These are phyloP conservation scores for Gloeopeniophorella convolvens DNA, from an alignment of 768 basidiomycete species.

Conservation along the genomic window DNA sequence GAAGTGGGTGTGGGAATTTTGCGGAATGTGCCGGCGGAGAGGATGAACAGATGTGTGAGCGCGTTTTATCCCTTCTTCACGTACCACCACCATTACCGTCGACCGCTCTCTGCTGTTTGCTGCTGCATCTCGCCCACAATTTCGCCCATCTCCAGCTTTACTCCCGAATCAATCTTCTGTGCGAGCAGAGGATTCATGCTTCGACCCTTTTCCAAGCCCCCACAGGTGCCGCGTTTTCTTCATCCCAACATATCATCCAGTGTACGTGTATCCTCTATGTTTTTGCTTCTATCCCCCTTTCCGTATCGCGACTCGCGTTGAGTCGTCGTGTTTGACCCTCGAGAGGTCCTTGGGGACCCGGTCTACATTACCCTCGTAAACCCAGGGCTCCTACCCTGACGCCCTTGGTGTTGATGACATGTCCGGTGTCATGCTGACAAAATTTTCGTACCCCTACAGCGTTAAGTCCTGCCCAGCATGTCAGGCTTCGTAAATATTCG, in stretches of 20 bases:
- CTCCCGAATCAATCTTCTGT: constrained; percentile 49
- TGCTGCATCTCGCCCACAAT: constrained; percentile 45
- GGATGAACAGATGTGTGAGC: background rate
- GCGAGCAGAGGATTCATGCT: constrained; percentile 85
- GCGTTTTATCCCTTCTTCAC: background rate
- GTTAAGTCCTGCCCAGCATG: constrained; percentile 73
- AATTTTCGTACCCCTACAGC: constrained; percentile 32
- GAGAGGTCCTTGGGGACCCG: no score
- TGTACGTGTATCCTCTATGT: constrained; percentile 42
- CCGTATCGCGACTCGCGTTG: no score
- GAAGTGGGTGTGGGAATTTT: constrained; percentile 1
- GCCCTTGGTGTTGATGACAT: no score
- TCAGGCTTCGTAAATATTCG: constrained; percentile 89
- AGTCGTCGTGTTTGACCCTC: no score
- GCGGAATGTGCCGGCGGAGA: constrained; percentile 4
- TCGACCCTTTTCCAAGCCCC: constrained; percentile 76
- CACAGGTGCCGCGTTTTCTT: constrained; percentile 56
- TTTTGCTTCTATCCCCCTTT: constrained; percentile 30
- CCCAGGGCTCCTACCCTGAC: no score
- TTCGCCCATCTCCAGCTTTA: constrained; percentile 48
- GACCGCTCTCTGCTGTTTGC: constrained; percentile 8
- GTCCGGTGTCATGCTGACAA: background rate
- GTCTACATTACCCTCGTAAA: no score
- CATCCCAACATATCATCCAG: constrained; percentile 27
- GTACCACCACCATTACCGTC: constrained; percentile 12